Evolutionary conservation across 352 stramenopile species (phyloP).

Genomic region (Pythium phragmitis): DNA sequence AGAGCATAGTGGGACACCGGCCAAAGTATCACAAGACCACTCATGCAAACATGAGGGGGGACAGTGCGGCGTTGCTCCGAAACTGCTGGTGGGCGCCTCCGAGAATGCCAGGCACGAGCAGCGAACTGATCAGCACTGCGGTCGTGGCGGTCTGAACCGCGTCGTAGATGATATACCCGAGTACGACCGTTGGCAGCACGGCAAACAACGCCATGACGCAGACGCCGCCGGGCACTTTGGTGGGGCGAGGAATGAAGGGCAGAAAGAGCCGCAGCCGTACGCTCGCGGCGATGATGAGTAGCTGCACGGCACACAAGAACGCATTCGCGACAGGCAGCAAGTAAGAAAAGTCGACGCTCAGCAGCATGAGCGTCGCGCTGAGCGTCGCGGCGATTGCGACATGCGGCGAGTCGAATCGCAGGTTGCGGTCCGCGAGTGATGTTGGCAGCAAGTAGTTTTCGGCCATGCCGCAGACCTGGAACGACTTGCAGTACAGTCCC

Average conservation of each 20-base stretch:
- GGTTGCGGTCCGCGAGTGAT: slow-evolving; percentile 60
- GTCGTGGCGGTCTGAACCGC: slow-evolving; percentile 33
- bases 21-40: not conserved
- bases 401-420: slow-evolving; percentile 26
- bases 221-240: slow-evolving; percentile 35
- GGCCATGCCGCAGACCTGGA: slow-evolving; percentile 80
- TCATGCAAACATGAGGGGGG: slow-evolving; percentile 21
- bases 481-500: slow-evolving; percentile 88
- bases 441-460: slow-evolving; percentile 83
- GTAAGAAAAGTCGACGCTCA: slow-evolving; percentile 40
- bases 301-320: slow-evolving; percentile 62
- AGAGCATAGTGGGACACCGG: too few species aligned
- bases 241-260: slow-evolving; percentile 55
- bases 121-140: slow-evolving; percentile 33
- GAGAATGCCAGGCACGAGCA: slow-evolving; percentile 44
- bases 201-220: slow-evolving; percentile 35
- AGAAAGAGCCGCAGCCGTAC: slow-evolving; percentile 63
- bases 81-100: slow-evolving; percentile 19
- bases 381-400: slow-evolving; percentile 32
- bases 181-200: slow-evolving; percentile 36
- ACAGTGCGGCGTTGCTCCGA: slow-evolving; percentile 12
- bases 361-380: slow-evolving; percentile 27
- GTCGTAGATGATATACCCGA: slow-evolving; percentile 59
- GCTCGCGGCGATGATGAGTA: slow-evolving; percentile 80
- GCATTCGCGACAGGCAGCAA: slow-evolving; percentile 78